These are phyloP conservation scores for Hymenoscyphus fraxineus DNA, from an alignment of 2,329 filamentous ascomycete genomes.

Conservation along the genomic window DNA sequence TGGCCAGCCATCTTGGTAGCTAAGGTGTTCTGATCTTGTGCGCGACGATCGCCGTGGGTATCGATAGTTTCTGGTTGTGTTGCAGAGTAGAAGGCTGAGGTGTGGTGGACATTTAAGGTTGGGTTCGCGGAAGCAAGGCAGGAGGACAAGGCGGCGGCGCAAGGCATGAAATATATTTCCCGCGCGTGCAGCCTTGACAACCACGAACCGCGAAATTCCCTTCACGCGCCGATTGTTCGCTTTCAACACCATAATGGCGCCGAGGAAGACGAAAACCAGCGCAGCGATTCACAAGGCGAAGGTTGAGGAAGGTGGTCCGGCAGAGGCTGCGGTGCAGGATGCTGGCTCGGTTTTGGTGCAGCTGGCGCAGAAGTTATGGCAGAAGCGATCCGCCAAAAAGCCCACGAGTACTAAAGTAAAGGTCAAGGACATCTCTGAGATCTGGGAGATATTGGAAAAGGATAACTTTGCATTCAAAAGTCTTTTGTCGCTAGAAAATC, in stretches of 20 bases:
- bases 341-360: slow-evolving; percentile 65
- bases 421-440: slow-evolving; percentile 70
- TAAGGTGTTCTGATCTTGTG: slow-evolving; percentile 9
- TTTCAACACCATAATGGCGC: slow-evolving; percentile 30
- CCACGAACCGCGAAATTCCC: slow-evolving; percentile 6
- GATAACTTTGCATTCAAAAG: slow-evolving; percentile 74
- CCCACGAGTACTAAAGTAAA: slow-evolving; percentile 68
- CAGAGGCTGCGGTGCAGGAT: slow-evolving; percentile 65
- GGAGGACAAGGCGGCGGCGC: not conserved
- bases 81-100: not conserved
- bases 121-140: not conserved
- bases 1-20: slow-evolving; percentile 46
- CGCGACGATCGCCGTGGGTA: slow-evolving; percentile 4
- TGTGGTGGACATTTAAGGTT: slow-evolving; percentile 1
- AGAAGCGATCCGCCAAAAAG: slow-evolving; percentile 58
- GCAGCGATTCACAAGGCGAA: slow-evolving; percentile 34
- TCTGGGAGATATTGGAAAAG: slow-evolving; percentile 85
- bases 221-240: slow-evolving; percentile 6
- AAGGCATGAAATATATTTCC: slow-evolving; percentile 1
- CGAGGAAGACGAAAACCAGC: slow-evolving; percentile 28
- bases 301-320: slow-evolving; percentile 50
- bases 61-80: slow-evolving; percentile 3
- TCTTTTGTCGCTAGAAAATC: slow-evolving; percentile 78
- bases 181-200: slow-evolving; percentile 14
- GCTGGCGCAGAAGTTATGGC: slow-evolving; percentile 81